phyloP scores from a whole-genome alignment of 202 grass and related monocot genomes.

The Schoenoplectus tabernaemontani region DNA sequence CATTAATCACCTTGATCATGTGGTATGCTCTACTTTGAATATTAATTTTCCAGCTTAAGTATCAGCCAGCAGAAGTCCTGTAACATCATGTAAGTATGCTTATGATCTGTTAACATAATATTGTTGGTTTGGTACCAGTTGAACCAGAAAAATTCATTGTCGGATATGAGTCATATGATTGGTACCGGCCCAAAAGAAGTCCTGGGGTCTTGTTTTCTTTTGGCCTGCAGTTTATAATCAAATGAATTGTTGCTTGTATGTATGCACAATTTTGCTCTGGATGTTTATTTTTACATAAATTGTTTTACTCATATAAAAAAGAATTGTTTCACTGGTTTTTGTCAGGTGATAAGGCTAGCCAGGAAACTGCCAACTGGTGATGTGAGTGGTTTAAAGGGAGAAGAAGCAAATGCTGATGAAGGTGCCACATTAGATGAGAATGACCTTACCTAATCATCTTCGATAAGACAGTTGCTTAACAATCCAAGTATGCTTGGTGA shows the following conservation, averaged over 20 bases:
- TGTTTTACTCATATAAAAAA: not conserved
- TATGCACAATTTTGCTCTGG: constrained; percentile 9
- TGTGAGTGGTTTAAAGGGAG: constrained; percentile 57
- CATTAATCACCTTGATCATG: constrained; percentile 87
- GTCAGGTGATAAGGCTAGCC: constrained; percentile 84
- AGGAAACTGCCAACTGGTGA: constrained; percentile 86
- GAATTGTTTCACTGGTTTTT: too few species aligned
- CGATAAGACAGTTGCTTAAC: not conserved
- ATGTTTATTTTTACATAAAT: not conserved
- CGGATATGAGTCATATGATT: not conserved
- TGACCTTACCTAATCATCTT: constrained; percentile 55
- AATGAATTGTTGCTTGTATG: not conserved
- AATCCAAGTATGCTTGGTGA: not conserved
- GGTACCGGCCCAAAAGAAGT: too few species aligned
- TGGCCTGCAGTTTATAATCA: constrained; percentile 3
- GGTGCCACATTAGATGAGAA: constrained; percentile 72
- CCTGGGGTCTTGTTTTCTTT: not conserved
- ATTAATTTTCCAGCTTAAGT: not conserved
- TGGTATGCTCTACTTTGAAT: constrained; percentile 41
- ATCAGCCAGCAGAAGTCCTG: not conserved
- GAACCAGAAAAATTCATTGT: not conserved
- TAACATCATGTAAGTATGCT: not conserved
- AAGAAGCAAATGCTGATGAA: constrained; percentile 23
- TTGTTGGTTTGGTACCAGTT: not conserved
- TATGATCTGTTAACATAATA: not conserved